Evolutionary conservation across 2,329 filamentous ascomycete species (phyloP).

Genomic region (Trichoderma cornu-damae): DNA sequence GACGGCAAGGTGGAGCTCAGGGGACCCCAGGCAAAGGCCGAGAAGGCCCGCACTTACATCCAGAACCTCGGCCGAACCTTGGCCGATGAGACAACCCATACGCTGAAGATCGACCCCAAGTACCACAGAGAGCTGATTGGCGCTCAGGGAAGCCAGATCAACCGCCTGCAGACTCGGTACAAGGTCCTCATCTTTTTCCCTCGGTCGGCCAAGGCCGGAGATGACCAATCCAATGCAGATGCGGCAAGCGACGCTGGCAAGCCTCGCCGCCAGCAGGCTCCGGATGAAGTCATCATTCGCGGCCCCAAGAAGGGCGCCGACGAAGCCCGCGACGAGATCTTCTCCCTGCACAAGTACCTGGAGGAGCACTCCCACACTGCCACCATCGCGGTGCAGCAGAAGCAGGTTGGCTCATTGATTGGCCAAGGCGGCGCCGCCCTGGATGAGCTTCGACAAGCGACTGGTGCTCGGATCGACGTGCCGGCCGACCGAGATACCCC

Average conservation of each 20-base stretch:
- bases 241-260: constrained; percentile 63
- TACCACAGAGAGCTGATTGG: constrained; percentile 94
- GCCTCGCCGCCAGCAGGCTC: constrained; percentile 64
- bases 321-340: constrained; percentile 83
- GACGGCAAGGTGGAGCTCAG: constrained; percentile 94
- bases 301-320: constrained; percentile 92
- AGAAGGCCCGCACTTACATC: constrained; percentile 79
- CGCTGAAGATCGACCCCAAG: constrained; percentile 85
- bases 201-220: constrained; percentile 55
- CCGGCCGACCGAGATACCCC: constrained; percentile 72
- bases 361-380: constrained; percentile 80
- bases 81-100: constrained; percentile 84
- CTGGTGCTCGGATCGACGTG: constrained; percentile 86
- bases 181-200: constrained; percentile 96
- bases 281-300: constrained; percentile 85
- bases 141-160: constrained; percentile 79
- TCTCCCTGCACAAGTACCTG: constrained; percentile 81
- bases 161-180: constrained; percentile 87
- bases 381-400: constrained; percentile 79
- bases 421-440: constrained; percentile 85
- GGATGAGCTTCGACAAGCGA: constrained; percentile 79
- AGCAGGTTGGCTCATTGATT: constrained; percentile 89
- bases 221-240: constrained; percentile 67
- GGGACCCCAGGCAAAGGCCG: constrained; percentile 90
- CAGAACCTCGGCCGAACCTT: constrained; percentile 71